These are phyloP conservation scores for Clonostachys rosea DNA, from an alignment of 2,329 filamentous ascomycete genomes.

Conservation along the genomic window DNA sequence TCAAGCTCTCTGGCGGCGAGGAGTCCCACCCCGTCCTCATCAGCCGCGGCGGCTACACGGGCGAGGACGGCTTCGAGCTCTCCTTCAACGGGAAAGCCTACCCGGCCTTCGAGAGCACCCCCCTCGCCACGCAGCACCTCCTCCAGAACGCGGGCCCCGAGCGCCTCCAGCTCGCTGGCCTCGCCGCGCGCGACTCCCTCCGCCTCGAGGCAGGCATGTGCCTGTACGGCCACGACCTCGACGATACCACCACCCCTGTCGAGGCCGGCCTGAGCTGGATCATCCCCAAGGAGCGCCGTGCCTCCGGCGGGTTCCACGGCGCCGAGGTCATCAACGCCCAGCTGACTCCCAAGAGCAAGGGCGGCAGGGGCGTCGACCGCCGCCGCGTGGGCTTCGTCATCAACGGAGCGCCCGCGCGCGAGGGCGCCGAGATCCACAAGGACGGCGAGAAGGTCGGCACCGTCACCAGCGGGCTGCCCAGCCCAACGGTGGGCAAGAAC, in stretches of 20 bases:
- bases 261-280: constrained; percentile 67
- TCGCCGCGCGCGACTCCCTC: constrained; percentile 87
- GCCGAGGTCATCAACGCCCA: constrained; percentile 73
- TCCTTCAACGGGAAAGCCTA: constrained; percentile 56
- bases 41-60: constrained; percentile 90
- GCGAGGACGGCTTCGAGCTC: constrained; percentile 97
- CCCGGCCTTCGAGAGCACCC: constrained; percentile 27
- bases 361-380: constrained; percentile 63
- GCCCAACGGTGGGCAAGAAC: constrained; percentile 80
- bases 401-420: constrained; percentile 82
- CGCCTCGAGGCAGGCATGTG: constrained; percentile 97
- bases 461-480: constrained; percentile 87
- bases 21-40: constrained; percentile 50
- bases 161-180: constrained; percentile 72
- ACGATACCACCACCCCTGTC: constrained; percentile 64
- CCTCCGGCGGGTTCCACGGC: constrained; percentile 75
- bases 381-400: constrained; percentile 79
- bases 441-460: constrained; percentile 66
- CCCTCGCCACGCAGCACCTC: constrained; percentile 63
- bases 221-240: constrained; percentile 97
- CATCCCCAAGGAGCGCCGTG: constrained; percentile 71
- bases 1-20: constrained; percentile 53
- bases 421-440: constrained; percentile 75
- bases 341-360: constrained; percentile 68
- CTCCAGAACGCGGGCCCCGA: constrained; percentile 58